Base-by-base conservation (phyloP, 768 basidiomycete species). In the Melanogaster broomeanus region DNA sequence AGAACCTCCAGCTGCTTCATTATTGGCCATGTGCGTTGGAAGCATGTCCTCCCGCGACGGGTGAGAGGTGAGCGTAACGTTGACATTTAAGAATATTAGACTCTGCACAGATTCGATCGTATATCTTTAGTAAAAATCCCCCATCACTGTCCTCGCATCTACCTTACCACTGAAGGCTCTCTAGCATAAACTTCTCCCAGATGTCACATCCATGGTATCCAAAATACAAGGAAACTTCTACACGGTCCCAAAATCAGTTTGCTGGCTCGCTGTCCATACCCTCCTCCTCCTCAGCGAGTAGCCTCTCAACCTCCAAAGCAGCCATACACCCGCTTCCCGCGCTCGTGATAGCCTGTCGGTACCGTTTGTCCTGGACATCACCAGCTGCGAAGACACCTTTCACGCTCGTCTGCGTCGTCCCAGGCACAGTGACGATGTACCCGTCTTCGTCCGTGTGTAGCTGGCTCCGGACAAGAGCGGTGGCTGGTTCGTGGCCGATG, bases 301-400 rank as follows among this genome's bases (percentile, higher is more conserved):
- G 72, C 57, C 91, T 84, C 74, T 99, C 96, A 1, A 86, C 94
- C 70, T 98, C 95, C 27, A 99, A 73, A 1, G 97, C 96, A 42
- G 96, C 95, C 90, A 98, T 96, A 65, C 96, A 99, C 0, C 96
- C 90, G 60, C 88, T 92, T 10, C 91, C 91, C 7, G 92, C 93
- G 56, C 85, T 88, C 18, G 93, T 94, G 65, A 93, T 90, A 11
- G 96, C 97, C 72, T 98, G 97, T 34, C 95, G 77, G 67, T 96
- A 98, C 46, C 87, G 77, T 74, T 97, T 98, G 65, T 99, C 96
- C 73, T 99, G 96, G 0, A 99, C 97, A 62, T 98, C 97, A 51
- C 97, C 97, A 12, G 97, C 97, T 0, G 97, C 97, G 67, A 94
- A 99, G n/a, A 99, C 93, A 53, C 95, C 97, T 69, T 85, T 90